phyloP scores from a whole-genome alignment of 345 rosid genomes.

The Eucalyptus sp. region DNA sequence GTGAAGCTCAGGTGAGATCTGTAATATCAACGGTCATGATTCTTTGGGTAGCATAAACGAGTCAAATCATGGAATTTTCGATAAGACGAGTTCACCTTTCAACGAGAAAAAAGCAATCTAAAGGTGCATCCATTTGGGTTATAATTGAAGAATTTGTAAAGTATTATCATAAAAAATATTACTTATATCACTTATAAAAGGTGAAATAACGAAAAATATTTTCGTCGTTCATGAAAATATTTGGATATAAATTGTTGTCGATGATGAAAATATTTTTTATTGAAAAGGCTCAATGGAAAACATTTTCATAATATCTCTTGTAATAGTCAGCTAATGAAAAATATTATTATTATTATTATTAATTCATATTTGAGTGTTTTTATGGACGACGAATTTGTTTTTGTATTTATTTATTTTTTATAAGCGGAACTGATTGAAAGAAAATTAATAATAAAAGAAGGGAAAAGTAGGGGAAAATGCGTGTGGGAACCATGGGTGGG shows the following conservation, averaged over 20 bases:
- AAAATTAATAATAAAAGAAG: neutral
- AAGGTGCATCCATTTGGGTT: neutral
- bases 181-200: neutral
- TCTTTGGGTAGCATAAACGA: rapidly evolving
- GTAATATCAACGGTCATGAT: neutral
- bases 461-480: neutral
- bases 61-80: neutral
- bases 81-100: neutral
- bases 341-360: neutral
- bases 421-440: neutral
- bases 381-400: neutral
- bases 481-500: neutral
- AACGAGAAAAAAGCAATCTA: neutral
- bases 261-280: neutral
- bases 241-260: neutral
- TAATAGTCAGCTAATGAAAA: neutral
- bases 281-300: neutral
- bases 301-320: neutral
- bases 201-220: rapidly evolving
- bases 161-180: no score
- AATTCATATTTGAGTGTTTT: no score
- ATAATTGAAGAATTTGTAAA: no score
- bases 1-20: neutral
- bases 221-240: rapidly evolving
- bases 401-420: neutral